Base-by-base conservation (phyloP, 2,329 filamentous ascomycete genomes). In the Macroventuria anomochaeta region DNA sequence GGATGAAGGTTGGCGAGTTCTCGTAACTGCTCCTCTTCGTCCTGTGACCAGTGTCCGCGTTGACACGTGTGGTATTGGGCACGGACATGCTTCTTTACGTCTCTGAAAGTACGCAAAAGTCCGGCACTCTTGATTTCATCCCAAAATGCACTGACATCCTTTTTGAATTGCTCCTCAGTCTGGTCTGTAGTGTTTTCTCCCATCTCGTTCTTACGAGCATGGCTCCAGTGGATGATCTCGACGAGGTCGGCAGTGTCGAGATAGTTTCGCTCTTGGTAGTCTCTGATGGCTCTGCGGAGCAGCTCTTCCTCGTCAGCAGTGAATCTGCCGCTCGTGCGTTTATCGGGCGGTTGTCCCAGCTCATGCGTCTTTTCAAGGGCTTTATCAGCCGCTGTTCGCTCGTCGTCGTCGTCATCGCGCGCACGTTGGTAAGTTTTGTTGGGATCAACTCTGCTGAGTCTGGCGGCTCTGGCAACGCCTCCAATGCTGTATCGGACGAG, bases 51-150 rank as follows among this genome's bases (percentile, higher is more conserved):
- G 3, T 82, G 84, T 26, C 85, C 83, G 4, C 81, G 82, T 11
- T 82, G 79, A 64, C 81, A 89, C 55, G 87, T 87, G 74, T 90
- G 85, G 58, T 85, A 91, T 23, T 82, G 80, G 46, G 86, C 82
- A 40, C 87, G 82, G 26, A 83, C 83, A 57, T 77, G 74, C 28
- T 72, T 75, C 23, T 74, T 71, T 31, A 80, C 53, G 1, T 72
- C 65, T 17, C 65, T 64, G 4, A 58, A 55, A 8, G 54, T 65
- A 28, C 78, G 75, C 31, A 18, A 71, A 55, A 21, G 72, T 67
- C 18, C 77, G 53, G 29, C 66, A 5, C 64, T 61, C 21, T 62
- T 58, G 1, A 74, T 62, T 5, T 74, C 70, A 5, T 70, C 62
- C 62, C 72, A 76, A 25, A 76, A 67, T 12, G 56, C 63, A 5